These are phyloP conservation scores for Emydomyces testavorans DNA, from an alignment of 2,329 filamentous ascomycete genomes.

Conservation along the genomic window DNA sequence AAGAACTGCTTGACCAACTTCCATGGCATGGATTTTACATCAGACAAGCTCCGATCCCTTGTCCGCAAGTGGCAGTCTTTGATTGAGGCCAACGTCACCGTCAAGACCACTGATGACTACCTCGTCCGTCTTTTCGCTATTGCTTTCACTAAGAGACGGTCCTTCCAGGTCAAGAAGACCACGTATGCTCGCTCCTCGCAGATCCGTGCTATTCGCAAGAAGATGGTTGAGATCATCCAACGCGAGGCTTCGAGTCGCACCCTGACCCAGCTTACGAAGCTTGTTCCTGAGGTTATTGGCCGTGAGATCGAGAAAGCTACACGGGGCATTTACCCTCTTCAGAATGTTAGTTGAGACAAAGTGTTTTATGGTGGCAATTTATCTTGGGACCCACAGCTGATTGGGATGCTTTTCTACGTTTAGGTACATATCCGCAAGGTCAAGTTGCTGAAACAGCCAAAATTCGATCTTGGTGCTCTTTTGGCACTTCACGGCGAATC, in stretches of 20 bases:
- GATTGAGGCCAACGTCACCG: slow-evolving; percentile 98
- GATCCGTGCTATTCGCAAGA: slow-evolving; percentile 95
- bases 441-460: slow-evolving; percentile 96
- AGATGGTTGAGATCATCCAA: slow-evolving; percentile 99
- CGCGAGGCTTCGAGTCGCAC: slow-evolving; percentile 92
- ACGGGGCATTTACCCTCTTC: slow-evolving; percentile 98
- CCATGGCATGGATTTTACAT: slow-evolving; percentile 99
- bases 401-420: neutral
- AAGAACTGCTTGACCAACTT: slow-evolving; percentile 99
- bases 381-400: slow-evolving; percentile 11
- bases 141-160: slow-evolving; percentile 96
- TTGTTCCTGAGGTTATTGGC: slow-evolving; percentile 98
- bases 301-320: slow-evolving; percentile 99
- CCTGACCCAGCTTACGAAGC: slow-evolving; percentile 91
- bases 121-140: slow-evolving; percentile 98
- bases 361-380: neutral
- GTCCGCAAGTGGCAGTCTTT: slow-evolving; percentile 99
- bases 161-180: slow-evolving; percentile 99
- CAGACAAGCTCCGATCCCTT: slow-evolving; percentile 97
- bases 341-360: slow-evolving; percentile 62
- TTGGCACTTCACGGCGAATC: slow-evolving; percentile 97
- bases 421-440: slow-evolving; percentile 99
- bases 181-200: slow-evolving; percentile 96
- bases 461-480: slow-evolving; percentile 96
- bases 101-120: slow-evolving; percentile 99